These are phyloP conservation scores for Annulohypoxylon moriforme DNA, from an alignment of 495 filamentous ascomycete species.

Conservation along the genomic window DNA sequence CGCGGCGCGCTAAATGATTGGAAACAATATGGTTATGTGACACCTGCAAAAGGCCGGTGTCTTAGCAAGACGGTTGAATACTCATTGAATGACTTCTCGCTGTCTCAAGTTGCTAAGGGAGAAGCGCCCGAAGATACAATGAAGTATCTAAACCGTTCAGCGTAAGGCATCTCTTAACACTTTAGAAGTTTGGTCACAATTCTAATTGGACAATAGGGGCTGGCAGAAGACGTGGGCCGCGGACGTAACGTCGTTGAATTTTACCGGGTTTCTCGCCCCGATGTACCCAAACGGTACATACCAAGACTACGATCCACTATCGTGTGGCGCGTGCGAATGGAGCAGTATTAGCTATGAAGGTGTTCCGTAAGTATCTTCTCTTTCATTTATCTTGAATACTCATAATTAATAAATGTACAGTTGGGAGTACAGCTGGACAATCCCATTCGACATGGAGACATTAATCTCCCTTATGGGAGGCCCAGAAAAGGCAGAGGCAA, in stretches of 20 bases:
- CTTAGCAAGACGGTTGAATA: slow-evolving; percentile 76
- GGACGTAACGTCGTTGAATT: slow-evolving; percentile 62
- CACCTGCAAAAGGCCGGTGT: slow-evolving; percentile 64
- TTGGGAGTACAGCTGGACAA: slow-evolving; percentile 75
- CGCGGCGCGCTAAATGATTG: slow-evolving; percentile 76
- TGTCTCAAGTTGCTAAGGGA: slow-evolving; percentile 67
- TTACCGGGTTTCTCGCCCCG: slow-evolving; percentile 72
- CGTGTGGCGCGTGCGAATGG: slow-evolving; percentile 75
- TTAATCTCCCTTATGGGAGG: slow-evolving; percentile 70
- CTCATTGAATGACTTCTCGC: slow-evolving; percentile 71
- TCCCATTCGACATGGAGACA: slow-evolving; percentile 71
- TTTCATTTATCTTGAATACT: neutral
- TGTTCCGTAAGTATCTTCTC: slow-evolving; percentile 50
- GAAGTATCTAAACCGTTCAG: slow-evolving; percentile 71
- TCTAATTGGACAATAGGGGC: slow-evolving; percentile 47
- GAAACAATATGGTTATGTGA: slow-evolving; percentile 70
- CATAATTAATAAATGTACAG: slow-evolving; percentile 14
- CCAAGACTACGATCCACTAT: slow-evolving; percentile 65
- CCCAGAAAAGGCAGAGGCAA: slow-evolving; percentile 61
- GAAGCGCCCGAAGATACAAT: slow-evolving; percentile 62
- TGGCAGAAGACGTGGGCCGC: slow-evolving; percentile 77
- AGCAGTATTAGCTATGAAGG: slow-evolving; percentile 67
- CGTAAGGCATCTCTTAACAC: slow-evolving; percentile 23
- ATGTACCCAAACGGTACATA: slow-evolving; percentile 64
- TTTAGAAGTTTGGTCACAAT: neutral